Conservation (phyloP, 129 eudicot species). For the Lonicera japonica region DNA sequence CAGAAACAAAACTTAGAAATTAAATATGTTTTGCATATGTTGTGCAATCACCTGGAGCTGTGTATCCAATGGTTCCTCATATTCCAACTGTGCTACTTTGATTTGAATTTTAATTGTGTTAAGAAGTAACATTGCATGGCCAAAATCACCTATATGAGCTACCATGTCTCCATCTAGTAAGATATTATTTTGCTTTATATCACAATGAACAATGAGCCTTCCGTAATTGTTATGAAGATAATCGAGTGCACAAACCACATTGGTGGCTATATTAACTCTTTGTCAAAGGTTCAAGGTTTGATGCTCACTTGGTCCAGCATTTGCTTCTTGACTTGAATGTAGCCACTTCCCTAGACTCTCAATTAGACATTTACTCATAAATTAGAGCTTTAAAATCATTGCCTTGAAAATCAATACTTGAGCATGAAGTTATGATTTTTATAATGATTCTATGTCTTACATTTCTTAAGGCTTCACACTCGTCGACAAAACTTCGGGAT, state of each 20-base stretch:
- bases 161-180: constrained; percentile 15
- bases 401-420: constrained; percentile 16
- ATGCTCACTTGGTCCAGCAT: too few species aligned
- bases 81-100: background rate
- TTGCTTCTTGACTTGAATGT: background rate
- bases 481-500: constrained; percentile 20
- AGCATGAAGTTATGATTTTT: constrained; percentile 14
- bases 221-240: constrained; percentile 3
- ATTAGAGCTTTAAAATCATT: constrained; percentile 17
- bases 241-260: constrained; percentile 13
- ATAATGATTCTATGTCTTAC: constrained; percentile 22
- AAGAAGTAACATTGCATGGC: constrained; percentile 2
- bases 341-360: constrained; percentile 27
- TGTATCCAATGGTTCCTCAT: constrained; percentile 21
- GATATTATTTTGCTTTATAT: constrained; percentile 16
- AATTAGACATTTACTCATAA: constrained; percentile 17
- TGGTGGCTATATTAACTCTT: constrained; percentile 8
- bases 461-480: constrained; percentile 24
- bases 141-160: constrained; percentile 21
- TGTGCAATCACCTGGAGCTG: constrained; percentile 17
- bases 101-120: too few species aligned
- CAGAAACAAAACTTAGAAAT: too few species aligned
- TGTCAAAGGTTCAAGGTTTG: background rate
- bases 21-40: too few species aligned
- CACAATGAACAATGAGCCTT: constrained; percentile 3